Base-by-base conservation (phyloP, 208 protist genomes). In the Strigomonas culicis region DNA sequence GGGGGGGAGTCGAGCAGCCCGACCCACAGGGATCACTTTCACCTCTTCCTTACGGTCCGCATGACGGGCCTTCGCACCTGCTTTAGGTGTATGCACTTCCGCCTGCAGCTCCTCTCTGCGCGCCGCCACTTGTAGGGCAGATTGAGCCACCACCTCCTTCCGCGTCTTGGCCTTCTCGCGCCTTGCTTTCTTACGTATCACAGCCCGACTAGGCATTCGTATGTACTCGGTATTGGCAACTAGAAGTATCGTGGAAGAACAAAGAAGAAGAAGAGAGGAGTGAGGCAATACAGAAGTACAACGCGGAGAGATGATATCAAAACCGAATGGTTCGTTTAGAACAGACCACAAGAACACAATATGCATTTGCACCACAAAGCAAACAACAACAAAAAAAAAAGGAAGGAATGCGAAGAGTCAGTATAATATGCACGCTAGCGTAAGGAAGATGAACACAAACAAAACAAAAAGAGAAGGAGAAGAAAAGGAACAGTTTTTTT, bases 161-260 rank as follows among this genome's bases (percentile, higher is more conserved):
- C 22, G 47, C 25, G n/a, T 52, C 47, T 52, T 28, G 55, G 55
- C 32, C 24, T 34, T 25, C 22, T 95, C 86, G 32, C 84, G 82
- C 10, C 86, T 71, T 10, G 84, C 75, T 70, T 93, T 95, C 65
- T 93, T 95, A 22, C 84, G 77, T 43, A 90, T 22, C 7, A 95
- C 89, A 0, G 89, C 89, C 21, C 84, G 63, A 66, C 89, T 95
- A 6, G 86, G 86, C 89, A 95, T 95, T 0, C 7, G 22, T 13
- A 28, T 25, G 8, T 11, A 31, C 11, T 4, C 6, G 10, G 11
- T 64, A 36, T 31, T 30, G 6, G 3, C 3, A 44, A 44, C 24
- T 39, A 22, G 15, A 56, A 62, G 43, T 34, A 31, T 53, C 0
- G 44, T 52, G 24, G 13, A 59, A 24, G 41, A 53, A 70, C 36